These are phyloP conservation scores for Setomelanomma holmii DNA, from an alignment of 2,329 filamentous ascomycete genomes.

Conservation along the genomic window DNA sequence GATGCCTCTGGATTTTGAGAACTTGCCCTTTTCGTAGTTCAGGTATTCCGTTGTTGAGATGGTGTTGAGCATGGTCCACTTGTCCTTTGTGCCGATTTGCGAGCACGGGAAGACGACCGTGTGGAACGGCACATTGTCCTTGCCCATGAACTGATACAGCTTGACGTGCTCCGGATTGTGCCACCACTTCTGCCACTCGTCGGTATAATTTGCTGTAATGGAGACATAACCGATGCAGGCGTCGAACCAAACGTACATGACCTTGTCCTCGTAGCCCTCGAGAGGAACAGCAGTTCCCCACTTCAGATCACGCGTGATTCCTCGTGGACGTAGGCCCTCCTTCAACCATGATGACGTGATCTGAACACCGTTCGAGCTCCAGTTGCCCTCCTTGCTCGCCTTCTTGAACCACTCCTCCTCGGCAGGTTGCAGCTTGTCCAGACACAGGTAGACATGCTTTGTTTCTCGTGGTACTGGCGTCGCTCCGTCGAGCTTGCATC, in stretches of 20 bases:
- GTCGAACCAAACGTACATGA: slow-evolving; percentile 94
- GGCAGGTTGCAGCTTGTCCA: slow-evolving; percentile 81
- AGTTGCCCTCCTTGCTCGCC: slow-evolving; percentile 75
- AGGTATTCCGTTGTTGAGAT: slow-evolving; percentile 82
- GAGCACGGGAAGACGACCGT: slow-evolving; percentile 90
- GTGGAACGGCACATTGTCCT: slow-evolving; percentile 88
- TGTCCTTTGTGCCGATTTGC: slow-evolving; percentile 81
- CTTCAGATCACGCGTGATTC: slow-evolving; percentile 89
- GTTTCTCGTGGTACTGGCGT: slow-evolving; percentile 81
- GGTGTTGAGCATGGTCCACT: slow-evolving; percentile 89
- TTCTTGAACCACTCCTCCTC: slow-evolving; percentile 80
- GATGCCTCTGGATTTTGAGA: slow-evolving; percentile 87
- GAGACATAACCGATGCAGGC: slow-evolving; percentile 95
- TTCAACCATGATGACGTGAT: slow-evolving; percentile 84
- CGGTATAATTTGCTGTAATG: slow-evolving; percentile 89
- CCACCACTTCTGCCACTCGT: slow-evolving; percentile 95
- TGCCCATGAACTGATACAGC: slow-evolving; percentile 92
- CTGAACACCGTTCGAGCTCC: slow-evolving; percentile 76
- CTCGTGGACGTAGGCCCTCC: slow-evolving; percentile 83
- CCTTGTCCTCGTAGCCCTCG: slow-evolving; percentile 73
- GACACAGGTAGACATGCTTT: slow-evolving; percentile 87
- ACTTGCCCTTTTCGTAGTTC: slow-evolving; percentile 66
- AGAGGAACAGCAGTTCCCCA: slow-evolving; percentile 77
- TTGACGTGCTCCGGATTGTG: slow-evolving; percentile 85
- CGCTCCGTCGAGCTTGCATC: slow-evolving; percentile 88